Evolutionary conservation across 169 alveolate genomes (phyloP), one percentile per base, ranked within the genome.

Genomic region (Eimeria acervulina): DNA sequence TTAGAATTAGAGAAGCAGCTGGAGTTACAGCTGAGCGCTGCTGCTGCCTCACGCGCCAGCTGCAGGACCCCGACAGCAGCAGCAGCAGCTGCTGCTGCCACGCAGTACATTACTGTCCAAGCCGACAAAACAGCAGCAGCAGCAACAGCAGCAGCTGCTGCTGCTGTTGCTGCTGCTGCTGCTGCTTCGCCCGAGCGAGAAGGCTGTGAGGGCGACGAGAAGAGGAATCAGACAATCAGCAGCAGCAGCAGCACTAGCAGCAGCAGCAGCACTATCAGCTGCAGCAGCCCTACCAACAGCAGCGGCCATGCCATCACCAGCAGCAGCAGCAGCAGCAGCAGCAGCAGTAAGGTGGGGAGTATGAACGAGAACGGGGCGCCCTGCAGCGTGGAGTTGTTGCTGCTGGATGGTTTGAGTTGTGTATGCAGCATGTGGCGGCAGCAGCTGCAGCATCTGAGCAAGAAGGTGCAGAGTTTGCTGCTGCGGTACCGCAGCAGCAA

Each of bases 401-500:
- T 76, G 87, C 61, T 76, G 61, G 21, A 44, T 76, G n/a, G 40
- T 10, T 38, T 44, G 17, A 0, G 87, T 55, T 7, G n/a, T 7
- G 59, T 19, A 12, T 38, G 87, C 59, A 17, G 87, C 61, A 17
- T 17, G 55, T 81, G 42, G 90, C 36, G 90, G 70, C 42, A 55
- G 26, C 66, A 55, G 66, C 66, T 55, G 66, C 66, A 55, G 66
- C 66, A 55, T 10, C 66, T 13, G 26, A 55, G 26, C 66, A 19
- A 23, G 90, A 55, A 42, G 40, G 44, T 81, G 72, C 72, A 81
- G 90, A 42, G 90, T 81, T 61, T 81, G 90, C 90, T 81, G 72
- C 70, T 81, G 90, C 90, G 44, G 42, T 47, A 81, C 72, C 66
- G 90, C 28, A 44, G 90, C 90, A 81, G 90, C 90, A 81, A 81